Evolutionary conservation across 1,139 yeast species (phyloP).

Genomic region (Debaryomycetaceae sp.): DNA sequence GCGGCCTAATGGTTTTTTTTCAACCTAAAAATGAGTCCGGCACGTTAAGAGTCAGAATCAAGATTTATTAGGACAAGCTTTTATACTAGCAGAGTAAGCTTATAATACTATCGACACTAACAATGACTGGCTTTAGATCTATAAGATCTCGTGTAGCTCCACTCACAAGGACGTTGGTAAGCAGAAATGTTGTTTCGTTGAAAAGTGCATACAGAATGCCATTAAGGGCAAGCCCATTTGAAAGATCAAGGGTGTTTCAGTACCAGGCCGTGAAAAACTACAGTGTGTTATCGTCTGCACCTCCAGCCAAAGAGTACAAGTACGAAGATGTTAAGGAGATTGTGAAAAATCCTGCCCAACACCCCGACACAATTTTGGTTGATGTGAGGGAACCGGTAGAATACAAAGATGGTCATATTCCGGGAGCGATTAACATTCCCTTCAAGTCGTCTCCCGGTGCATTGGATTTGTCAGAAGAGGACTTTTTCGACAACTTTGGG

Average conservation of each 20-base stretch:
- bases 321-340: slow-evolving; percentile 56
- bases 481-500: slow-evolving; percentile 77
- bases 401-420: slow-evolving; percentile 67
- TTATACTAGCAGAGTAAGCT: background rate
- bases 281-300: slow-evolving; percentile 28
- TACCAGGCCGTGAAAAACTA: slow-evolving; percentile 8
- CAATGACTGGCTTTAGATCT: slow-evolving; percentile 7
- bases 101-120: background rate
- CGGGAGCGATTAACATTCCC: slow-evolving; percentile 83
- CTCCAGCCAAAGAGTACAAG: slow-evolving; percentile 50
- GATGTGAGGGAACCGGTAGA: slow-evolving; percentile 95
- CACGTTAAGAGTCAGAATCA: background rate
- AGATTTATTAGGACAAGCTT: background rate
- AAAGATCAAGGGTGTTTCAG: background rate
- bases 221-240: background rate
- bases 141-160: slow-evolving; percentile 5
- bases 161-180: slow-evolving; percentile 5
- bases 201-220: slow-evolving; percentile 90
- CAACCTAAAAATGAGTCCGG: background rate
- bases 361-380: slow-evolving; percentile 52
- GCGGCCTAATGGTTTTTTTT: background rate
- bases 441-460: slow-evolving; percentile 95
- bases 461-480: slow-evolving; percentile 70
- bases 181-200: slow-evolving; percentile 61
- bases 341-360: slow-evolving; percentile 32